These are phyloP conservation scores for Aspergillus heteromorphus DNA, from an alignment of 495 filamentous ascomycete genomes.

Conservation along the genomic window DNA sequence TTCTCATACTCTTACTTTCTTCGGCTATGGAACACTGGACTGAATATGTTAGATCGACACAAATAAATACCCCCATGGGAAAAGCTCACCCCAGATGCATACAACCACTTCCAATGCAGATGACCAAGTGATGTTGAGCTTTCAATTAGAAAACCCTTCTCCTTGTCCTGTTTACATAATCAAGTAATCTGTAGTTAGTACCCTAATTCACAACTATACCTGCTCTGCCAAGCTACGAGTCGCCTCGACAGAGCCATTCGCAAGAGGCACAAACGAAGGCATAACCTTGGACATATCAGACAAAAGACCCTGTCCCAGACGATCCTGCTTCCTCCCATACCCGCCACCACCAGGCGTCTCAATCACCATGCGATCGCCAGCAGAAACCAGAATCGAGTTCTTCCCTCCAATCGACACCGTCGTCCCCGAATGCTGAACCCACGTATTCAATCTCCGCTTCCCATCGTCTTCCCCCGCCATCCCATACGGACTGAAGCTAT, in stretches of 20 bases:
- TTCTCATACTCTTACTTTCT: too few relatives aligned
- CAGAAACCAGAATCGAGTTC: not conserved
- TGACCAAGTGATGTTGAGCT: too few relatives aligned
- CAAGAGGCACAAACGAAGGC: not conserved
- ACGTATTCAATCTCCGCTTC: conserved; percentile 65
- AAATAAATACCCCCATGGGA: too few relatives aligned
- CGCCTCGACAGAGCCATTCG: not conserved
- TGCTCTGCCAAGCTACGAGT: not conserved
- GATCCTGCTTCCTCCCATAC: not conserved
- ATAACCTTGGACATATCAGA: not conserved
- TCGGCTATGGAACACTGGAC: too few relatives aligned
- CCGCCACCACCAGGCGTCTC: not conserved
- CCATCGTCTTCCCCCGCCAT: conserved; percentile 82
- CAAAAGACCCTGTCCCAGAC: not conserved
- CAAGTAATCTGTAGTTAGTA: too few relatives aligned
- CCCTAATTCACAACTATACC: too few relatives aligned
- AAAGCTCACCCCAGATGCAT: too few relatives aligned
- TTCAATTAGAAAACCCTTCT: too few relatives aligned
- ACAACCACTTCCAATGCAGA: too few relatives aligned
- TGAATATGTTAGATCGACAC: too few relatives aligned
- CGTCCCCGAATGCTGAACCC: not conserved
- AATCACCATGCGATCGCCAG: not conserved
- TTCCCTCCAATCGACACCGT: not conserved
- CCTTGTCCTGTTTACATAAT: too few relatives aligned
- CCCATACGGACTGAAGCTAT: conserved; percentile 86